A percentile compares a stretch with the other conserved stretches of the same genome.
phyloP scores from a whole-genome alignment of 805 yeast genomes.

The Wickerhamomyces sydowiorum region DNA sequence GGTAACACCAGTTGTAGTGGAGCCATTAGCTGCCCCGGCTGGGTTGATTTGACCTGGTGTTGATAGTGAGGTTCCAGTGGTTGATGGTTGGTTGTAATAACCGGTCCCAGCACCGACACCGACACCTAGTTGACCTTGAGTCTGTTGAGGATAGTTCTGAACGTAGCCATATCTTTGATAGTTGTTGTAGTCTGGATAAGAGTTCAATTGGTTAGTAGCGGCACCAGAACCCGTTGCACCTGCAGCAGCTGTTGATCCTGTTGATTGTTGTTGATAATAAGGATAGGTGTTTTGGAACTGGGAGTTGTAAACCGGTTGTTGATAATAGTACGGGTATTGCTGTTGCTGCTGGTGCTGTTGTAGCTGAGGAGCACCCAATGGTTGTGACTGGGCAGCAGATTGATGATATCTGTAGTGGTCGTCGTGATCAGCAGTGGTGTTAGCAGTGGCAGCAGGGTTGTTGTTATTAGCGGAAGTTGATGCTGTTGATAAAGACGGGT shows the following conservation, averaged over 20 bases:
- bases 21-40: constrained; percentile 6
- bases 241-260: not conserved
- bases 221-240: constrained; percentile 13
- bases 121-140: constrained; percentile 5
- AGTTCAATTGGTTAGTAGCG: constrained; percentile 12
- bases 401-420: constrained; percentile 12
- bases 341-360: constrained; percentile 8
- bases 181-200: not conserved
- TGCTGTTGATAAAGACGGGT: not conserved
- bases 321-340: constrained; percentile 10
- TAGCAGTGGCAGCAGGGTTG: constrained; percentile 5
- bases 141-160: constrained; percentile 6
- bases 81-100: too few species aligned
- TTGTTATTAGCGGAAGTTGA: not conserved
- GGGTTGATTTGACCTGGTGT: constrained; percentile 10
- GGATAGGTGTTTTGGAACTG: constrained; percentile 22
- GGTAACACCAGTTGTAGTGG: constrained; percentile 23
- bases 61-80: too few species aligned
- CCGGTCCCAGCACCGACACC: too few species aligned
- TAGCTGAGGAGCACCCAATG: too few species aligned
- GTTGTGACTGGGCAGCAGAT: too few species aligned
- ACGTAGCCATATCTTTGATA: not conserved
- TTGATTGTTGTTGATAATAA: constrained; percentile 20
- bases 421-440: constrained; percentile 25
- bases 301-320: constrained; percentile 13